A percentile compares a stretch with the other conserved stretches of the same genome.
These are phyloP conservation scores for Wickerhamiella musiphila DNA, from an alignment of 805 yeast species.

Conservation along the genomic window DNA sequence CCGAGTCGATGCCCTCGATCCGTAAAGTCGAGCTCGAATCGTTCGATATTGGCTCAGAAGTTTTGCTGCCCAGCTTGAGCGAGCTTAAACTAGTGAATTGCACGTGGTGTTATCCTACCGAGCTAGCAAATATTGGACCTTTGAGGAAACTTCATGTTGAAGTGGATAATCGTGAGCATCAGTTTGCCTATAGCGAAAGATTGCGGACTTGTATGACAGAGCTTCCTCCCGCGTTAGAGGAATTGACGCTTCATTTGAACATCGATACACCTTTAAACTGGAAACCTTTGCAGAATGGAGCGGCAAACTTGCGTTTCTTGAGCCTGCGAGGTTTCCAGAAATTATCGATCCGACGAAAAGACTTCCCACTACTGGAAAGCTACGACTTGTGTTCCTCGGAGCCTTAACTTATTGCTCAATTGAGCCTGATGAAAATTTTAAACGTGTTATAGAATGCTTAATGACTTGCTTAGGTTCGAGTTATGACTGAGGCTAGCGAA, in stretches of 20 bases:
- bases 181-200: constrained; percentile 8
- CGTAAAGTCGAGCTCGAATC: constrained; percentile 5
- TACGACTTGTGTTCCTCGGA: no score
- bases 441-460: no score
- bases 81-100: constrained; percentile 5
- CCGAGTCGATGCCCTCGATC: constrained; percentile 4
- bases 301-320: constrained; percentile 1
- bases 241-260: constrained; percentile 3
- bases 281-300: constrained; percentile 6
- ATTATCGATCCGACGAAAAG: neutral
- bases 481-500: no score
- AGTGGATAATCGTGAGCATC: neutral
- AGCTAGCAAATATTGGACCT: constrained; percentile 3
- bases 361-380: neutral
- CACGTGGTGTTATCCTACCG: constrained; percentile 8
- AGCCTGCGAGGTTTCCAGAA: constrained; percentile 4
- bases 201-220: constrained; percentile 4
- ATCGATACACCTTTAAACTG: constrained; percentile 4
- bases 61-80: constrained; percentile 2
- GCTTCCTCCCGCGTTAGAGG: constrained; percentile 3
- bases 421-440: no score
- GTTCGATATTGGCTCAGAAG: constrained; percentile 4
- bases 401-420: no score
- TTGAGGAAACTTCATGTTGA: constrained; percentile 2
- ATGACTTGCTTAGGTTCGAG: no score